Evolutionary conservation across 2,329 filamentous ascomycete genomes (phyloP).

Genomic region (Cladosporium cucumerinum): DNA sequence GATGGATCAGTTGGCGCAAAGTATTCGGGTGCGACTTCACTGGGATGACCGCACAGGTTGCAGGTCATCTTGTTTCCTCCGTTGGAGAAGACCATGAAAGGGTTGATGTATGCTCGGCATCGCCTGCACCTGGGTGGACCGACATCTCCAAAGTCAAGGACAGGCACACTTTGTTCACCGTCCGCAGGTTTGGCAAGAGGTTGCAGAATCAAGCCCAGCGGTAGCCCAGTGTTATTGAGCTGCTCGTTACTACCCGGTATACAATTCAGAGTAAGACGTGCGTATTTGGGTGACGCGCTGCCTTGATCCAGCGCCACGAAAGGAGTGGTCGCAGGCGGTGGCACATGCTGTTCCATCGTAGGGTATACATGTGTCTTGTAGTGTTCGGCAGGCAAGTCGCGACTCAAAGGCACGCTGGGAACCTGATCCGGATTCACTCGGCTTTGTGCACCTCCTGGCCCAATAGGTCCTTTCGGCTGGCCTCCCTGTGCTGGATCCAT

Average conservation of each 20-base stretch:
- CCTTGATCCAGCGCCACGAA: conserved; percentile 96
- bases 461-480: conserved; percentile 25
- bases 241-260: conserved; percentile 82
- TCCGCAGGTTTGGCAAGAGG: conserved; percentile 78
- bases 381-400: conserved; percentile 77
- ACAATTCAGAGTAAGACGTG: conserved; percentile 86
- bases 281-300: conserved; percentile 92
- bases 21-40: conserved; percentile 88
- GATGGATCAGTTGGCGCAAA: conserved; percentile 87
- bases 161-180: conserved; percentile 82
- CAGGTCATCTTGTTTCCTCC: conserved; percentile 96
- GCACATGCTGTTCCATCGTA: conserved; percentile 90
- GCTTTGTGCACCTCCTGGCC: conserved; percentile 53
- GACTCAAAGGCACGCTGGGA: conserved; percentile 80
- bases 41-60: conserved; percentile 96
- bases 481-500: conserved; percentile 25
- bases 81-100: conserved; percentile 95
- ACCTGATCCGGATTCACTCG: conserved; percentile 88
- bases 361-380: conserved; percentile 87
- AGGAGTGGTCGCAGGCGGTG: conserved; percentile 81
- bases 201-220: conserved; percentile 83
- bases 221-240: conserved; percentile 73
- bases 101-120: conserved; percentile 96
- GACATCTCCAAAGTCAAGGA: conserved; percentile 88
- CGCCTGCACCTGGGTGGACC: conserved; percentile 88